Evolutionary conservation across 2,329 filamentous ascomycete species (phyloP).

Genomic region (Sporothrix inflata): DNA sequence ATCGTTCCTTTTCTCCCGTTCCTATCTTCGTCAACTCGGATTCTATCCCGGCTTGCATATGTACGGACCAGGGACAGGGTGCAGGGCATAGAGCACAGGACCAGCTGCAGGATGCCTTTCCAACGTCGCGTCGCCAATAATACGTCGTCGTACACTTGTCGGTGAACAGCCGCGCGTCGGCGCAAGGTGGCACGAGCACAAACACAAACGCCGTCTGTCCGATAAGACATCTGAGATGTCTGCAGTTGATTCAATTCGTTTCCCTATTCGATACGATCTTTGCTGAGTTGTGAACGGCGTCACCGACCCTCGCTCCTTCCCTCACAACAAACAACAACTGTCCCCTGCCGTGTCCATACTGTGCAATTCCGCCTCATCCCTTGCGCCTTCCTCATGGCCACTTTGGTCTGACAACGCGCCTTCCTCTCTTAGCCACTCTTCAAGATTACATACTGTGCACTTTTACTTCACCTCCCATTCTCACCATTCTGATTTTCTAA

Average conservation of each 20-base stretch:
- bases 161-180: background rate
- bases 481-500: background rate
- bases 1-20: background rate
- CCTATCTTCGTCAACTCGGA: background rate
- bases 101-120: background rate
- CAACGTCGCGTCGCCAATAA: conserved; percentile 17
- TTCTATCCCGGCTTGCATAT: background rate
- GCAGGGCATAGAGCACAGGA: background rate
- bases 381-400: background rate
- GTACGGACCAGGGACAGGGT: background rate
- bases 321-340: background rate
- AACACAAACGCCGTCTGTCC: conserved; percentile 10
- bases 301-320: background rate
- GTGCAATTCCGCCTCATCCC: background rate
- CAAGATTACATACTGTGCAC: background rate
- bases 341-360: background rate
- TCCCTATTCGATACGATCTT: background rate
- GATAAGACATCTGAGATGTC: background rate
- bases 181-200: background rate
- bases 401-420: conserved; percentile 3
- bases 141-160: background rate
- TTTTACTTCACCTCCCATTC: background rate
- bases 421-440: background rate
- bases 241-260: background rate
- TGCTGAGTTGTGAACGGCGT: background rate